Evolutionary conservation across 148 eudicot species (phyloP), one percentile per base, ranked within the genome.

Genomic region (Cornus kousa): DNA sequence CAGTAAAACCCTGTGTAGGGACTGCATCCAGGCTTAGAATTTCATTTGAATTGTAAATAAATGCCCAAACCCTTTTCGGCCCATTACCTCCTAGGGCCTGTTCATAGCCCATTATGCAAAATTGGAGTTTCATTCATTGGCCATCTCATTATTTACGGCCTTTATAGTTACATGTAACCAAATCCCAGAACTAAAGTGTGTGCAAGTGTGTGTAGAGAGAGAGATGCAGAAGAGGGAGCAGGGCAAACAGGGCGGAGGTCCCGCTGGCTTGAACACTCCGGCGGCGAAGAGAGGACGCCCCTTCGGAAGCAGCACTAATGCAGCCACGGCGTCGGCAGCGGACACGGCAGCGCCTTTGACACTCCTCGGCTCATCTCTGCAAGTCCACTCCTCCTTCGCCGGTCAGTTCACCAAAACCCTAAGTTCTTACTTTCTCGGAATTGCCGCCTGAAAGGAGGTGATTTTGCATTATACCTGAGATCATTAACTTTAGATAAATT

Each of bases 261-360:
- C 82, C 9, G 91, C 89, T 9, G 87, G 86, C 46, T 77, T 84
- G 73, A 68, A 89, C 71, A 37, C 93, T 16, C 91, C 97, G 72
- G 75, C 92, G 71, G 81, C 92, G 40, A 96, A 96, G 83, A 84
- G 99, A 77, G 99, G 98, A 65, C 99, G 99, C 0, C 99, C 99
- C 0, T 68, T 92, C 79, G 98, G 98, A 16, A 93, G 99, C 87
- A 88, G 88, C 24, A 84, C 71, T 32, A 89, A 70, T 80, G 75
- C 80, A 68, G 79, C 87, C 62, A 87, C 92, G 11, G 88, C 89
- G 16, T 86, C 89, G 7, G 88, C 91, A 2, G 82, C 82, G 3
- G 89, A 89, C 43, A 35, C 85, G 9, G 68, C 62, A 0, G 90
- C 97, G 7, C 98, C 99, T 0, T 79, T 88, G 0, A 79, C 92